Percentiles rank a stretch among this genome's conserved stretches.
Conservation (phyloP, 306 rosid genomes). For the Casuarina cunninghamiana region DNA sequence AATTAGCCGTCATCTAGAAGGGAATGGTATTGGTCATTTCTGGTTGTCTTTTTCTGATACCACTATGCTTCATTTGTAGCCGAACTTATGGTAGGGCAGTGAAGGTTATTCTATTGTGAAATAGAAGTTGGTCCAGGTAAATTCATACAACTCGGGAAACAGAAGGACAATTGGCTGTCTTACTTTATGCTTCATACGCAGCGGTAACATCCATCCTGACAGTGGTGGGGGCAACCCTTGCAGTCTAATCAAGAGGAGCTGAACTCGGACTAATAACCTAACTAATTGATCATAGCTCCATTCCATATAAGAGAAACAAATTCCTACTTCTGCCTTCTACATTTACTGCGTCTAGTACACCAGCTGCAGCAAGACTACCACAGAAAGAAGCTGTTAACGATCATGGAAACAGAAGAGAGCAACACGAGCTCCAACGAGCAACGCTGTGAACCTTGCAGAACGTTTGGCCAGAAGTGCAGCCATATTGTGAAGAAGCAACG, state of each 20-base stretch:
- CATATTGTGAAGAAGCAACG: conserved; percentile 79
- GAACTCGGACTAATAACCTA: conserved; percentile 31
- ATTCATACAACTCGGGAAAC: too few relatives aligned
- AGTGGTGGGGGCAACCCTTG: conserved; percentile 39
- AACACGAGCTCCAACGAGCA: conserved; percentile 32
- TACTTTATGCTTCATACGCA: too few relatives aligned
- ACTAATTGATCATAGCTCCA: conserved; percentile 1
- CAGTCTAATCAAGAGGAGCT: conserved; percentile 37
- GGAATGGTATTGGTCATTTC: too few relatives aligned
- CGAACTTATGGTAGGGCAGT: too few relatives aligned
- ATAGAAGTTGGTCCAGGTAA: too few relatives aligned
- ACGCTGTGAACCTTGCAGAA: conserved; percentile 53
- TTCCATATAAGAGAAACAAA: background rate
- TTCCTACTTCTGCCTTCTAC: background rate
- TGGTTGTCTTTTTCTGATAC: too few relatives aligned
- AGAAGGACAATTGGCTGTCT: too few relatives aligned
- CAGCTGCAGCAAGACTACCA: background rate
- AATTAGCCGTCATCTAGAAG: too few relatives aligned
- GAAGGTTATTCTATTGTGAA: too few relatives aligned
- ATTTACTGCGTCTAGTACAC: conserved; percentile 15
- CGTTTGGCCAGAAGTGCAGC: conserved; percentile 67
- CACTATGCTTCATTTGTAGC: too few relatives aligned
- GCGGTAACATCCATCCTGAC: conserved; percentile 29
- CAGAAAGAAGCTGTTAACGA: conserved; percentile 22
- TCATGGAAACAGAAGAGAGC: conserved; percentile 52